Evolutionary conservation across 805 yeast genomes (phyloP), one percentile per base, ranked within the genome.

Genomic region (Kluyveromyces siamensis): DNA sequence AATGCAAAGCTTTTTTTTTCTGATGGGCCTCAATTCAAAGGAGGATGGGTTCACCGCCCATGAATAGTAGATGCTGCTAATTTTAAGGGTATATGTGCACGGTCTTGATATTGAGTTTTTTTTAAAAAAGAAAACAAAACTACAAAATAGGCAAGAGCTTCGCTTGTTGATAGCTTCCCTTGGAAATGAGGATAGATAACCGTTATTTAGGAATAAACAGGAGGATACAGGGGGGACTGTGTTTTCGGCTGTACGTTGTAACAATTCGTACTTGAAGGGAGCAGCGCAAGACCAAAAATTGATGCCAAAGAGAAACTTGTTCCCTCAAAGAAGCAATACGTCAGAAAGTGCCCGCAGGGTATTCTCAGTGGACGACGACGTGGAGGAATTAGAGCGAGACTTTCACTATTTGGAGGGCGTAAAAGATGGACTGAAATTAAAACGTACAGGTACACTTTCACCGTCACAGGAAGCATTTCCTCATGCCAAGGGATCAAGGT

Each of bases 311-410:
- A 61, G 59, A 48, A 50, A 57, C 9, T n/a, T 49, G 37, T 8
- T 39, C 8, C 49, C 50, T 17, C 40, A 18, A 16, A 40, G 33
- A 41, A 50, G 53, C 35, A 50, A 45, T 41, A 14, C 41, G 27
- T 54, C 56, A 16, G 60, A 59, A 40, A 58, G 53, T 52, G 50
- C 61, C 33, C 66, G 62, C 45, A 62, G 71, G 40, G 63, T 84
- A 0, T 87, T 82, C 61, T 81, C 89, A 36, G 95, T 87, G 0
- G 96, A 87, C 61, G 96, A 87, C 63, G 88, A 84, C 57, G 78
- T 84, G 40, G 77, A 79, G 53, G 96, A 87, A 53, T 73, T 81
- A 16, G 84, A 79, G 51, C 78, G 76, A 16, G 85, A 78, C 54
- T 64, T 75, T 47, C 77, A 79, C 53, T 86, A 84, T 58, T 56